phyloP scores from a whole-genome alignment of 805 yeast species.

The Jamesozyma lodderae region DNA sequence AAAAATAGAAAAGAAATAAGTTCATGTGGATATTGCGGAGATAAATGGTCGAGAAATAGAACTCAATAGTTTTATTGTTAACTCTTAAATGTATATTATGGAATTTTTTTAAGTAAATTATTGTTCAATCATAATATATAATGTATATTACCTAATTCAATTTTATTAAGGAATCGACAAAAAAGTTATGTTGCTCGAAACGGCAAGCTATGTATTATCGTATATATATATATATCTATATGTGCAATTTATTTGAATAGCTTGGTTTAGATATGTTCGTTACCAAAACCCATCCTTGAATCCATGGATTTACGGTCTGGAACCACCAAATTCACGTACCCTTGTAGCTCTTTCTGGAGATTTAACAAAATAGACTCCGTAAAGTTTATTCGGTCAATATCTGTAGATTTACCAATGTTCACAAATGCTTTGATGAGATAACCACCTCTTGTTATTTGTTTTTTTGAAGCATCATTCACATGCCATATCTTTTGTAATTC shows the following conservation, averaged over 20 bases:
- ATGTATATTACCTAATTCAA: conserved; percentile 1
- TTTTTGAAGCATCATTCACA: conserved; percentile 24
- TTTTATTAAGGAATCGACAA: too few relatives aligned
- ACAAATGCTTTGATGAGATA: conserved; percentile 57
- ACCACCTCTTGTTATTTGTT: conserved; percentile 45
- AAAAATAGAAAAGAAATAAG: conserved; percentile 21
- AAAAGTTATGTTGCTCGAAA: too few relatives aligned
- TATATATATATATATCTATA: neutral
- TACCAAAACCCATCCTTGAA: conserved; percentile 36
- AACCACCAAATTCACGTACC: conserved; percentile 56
- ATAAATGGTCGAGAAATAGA: neutral
- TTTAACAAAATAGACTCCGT: conserved; percentile 55
- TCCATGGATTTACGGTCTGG: conserved; percentile 82
- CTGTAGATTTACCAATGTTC: conserved; percentile 65
- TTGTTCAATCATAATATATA: neutral
- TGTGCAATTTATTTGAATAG: too few relatives aligned
- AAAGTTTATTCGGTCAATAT: conserved; percentile 58
- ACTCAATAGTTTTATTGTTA: neutral
- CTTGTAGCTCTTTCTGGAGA: conserved; percentile 57
- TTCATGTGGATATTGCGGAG: neutral
- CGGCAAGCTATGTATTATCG: neutral
- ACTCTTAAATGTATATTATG: neutral
- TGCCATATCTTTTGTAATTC: conserved; percentile 26
- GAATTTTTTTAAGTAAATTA: neutral
- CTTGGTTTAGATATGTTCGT: conserved; percentile 1